These are phyloP conservation scores for Westerdykella sp. DNA, from an alignment of 2,329 filamentous ascomycete genomes.

Conservation along the genomic window DNA sequence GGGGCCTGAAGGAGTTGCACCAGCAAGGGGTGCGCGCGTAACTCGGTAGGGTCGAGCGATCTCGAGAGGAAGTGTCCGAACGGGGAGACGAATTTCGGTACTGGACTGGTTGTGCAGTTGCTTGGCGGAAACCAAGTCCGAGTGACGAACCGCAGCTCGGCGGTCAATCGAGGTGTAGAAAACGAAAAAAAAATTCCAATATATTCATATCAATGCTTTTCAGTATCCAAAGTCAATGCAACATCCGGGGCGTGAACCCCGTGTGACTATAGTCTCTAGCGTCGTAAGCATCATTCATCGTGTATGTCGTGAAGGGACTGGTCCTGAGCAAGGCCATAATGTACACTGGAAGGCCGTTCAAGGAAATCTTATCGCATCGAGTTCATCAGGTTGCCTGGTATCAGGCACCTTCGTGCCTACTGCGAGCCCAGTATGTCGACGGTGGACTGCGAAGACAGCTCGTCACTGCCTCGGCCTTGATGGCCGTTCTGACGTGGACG, in stretches of 20 bases:
- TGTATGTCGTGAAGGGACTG: conserved; percentile 14
- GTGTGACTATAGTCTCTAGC: conserved; percentile 33
- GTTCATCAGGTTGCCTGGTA: background rate
- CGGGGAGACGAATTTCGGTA: too few species aligned
- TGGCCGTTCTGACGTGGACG: conserved; percentile 55
- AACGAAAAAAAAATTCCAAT: conserved; percentile 18
- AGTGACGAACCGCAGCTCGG: too few species aligned
- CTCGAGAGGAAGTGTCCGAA: too few species aligned
- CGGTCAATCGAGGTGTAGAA: conserved; percentile 7
- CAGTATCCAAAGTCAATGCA: conserved; percentile 27
- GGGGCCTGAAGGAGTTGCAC: too few species aligned
- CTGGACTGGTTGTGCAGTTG: too few species aligned
- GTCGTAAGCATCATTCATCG: conserved; percentile 22
- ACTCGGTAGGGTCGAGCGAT: too few species aligned
- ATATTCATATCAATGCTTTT: conserved; percentile 32
- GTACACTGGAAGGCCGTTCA: conserved; percentile 2
- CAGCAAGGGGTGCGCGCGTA: too few species aligned
- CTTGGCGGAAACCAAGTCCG: too few species aligned
- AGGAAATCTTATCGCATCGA: background rate
- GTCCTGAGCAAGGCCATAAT: background rate
- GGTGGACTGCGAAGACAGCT: conserved; percentile 54
- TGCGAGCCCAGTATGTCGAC: conserved; percentile 61
- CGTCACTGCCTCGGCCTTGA: conserved; percentile 56
- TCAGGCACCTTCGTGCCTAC: conserved; percentile 8
- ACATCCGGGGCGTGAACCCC: conserved; percentile 27